Conservation (phyloP, 495 filamentous ascomycete genomes). For the Ramalina peruviana region DNA sequence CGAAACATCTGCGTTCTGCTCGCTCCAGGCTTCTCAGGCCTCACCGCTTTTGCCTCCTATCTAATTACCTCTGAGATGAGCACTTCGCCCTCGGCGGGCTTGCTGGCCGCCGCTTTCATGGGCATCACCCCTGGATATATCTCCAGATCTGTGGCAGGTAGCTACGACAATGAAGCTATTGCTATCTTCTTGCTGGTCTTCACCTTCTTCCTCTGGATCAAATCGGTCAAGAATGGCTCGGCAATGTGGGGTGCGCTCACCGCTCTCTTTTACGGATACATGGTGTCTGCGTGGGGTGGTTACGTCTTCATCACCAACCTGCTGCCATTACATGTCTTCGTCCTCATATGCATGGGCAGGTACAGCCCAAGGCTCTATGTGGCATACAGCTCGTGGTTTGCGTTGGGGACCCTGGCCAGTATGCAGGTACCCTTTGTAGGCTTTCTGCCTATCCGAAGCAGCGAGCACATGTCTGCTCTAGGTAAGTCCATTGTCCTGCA, state of each 20-base stretch:
- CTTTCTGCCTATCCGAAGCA: constrained; percentile 89
- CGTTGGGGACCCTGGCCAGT: constrained; percentile 87
- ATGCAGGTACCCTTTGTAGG: constrained; percentile 99
- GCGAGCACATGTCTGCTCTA: constrained; percentile 95
- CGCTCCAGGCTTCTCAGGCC: constrained; percentile 86
- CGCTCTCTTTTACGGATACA: constrained; percentile 97
- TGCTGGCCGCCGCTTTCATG: constrained; percentile 92
- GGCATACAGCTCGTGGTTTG: constrained; percentile 95
- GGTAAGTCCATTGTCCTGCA: constrained; percentile 38
- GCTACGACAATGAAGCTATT: constrained; percentile 99
- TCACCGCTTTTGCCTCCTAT: constrained; percentile 89
- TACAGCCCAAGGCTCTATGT: constrained; percentile 92
- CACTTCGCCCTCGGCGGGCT: constrained; percentile 77
- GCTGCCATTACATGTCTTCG: constrained; percentile 89
- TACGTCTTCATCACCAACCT: constrained; percentile 99
- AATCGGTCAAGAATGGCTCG: constrained; percentile 89
- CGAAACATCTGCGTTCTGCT: constrained; percentile 97
- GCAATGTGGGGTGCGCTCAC: constrained; percentile 91
- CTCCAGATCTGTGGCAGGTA: constrained; percentile 91
- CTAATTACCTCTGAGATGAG: constrained; percentile 95
- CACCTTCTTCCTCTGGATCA: constrained; percentile 99
- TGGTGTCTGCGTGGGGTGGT: constrained; percentile 99
- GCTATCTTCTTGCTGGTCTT: constrained; percentile 97
- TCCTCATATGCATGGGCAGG: constrained; percentile 90
- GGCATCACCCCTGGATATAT: constrained; percentile 97